A percentile compares a stretch with the other conserved stretches of the same genome.
Evolutionary conservation across 345 rosid genomes (phyloP).

Genomic region (Gossypium mustelinum): DNA sequence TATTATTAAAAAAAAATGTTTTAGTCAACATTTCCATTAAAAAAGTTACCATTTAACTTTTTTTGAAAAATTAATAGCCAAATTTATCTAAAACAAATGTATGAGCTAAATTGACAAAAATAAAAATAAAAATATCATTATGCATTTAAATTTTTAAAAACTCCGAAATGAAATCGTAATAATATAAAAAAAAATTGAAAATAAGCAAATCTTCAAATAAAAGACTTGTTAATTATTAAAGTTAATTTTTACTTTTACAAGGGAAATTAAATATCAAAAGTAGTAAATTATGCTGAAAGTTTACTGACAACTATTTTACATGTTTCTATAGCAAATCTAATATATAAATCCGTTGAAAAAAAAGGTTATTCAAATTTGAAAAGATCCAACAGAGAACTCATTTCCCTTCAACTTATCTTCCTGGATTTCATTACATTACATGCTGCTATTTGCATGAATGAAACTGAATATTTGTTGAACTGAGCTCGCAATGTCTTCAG

Average conservation of each 20-base stretch:
- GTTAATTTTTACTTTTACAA: conserved; percentile 9
- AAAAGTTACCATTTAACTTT: no score
- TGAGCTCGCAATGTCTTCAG: conserved; percentile 85
- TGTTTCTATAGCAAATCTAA: background rate
- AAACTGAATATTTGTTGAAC: conserved; percentile 85
- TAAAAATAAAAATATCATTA: no score
- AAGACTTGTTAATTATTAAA: background rate
- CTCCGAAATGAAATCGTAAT: background rate
- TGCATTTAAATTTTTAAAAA: no score
- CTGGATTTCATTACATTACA: conserved; percentile 30
- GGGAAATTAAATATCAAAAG: conserved; percentile 8
- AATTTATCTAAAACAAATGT: background rate
- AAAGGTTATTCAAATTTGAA: background rate
- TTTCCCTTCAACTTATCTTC: background rate
- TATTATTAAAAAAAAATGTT: no score
- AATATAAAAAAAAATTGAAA: background rate
- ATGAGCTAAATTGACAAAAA: background rate
- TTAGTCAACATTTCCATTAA: no score
- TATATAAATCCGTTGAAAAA: background rate
- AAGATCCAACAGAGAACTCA: conserved; percentile 16
- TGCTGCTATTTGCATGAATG: conserved; percentile 73
- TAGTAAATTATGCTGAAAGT: background rate
- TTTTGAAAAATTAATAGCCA: no score
- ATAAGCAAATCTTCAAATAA: background rate
- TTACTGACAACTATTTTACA: background rate